Evolutionary conservation across 2,329 filamentous ascomycete genomes (phyloP), one percentile per base, ranked within the genome.

Genomic region (Didymella keratinophila): DNA sequence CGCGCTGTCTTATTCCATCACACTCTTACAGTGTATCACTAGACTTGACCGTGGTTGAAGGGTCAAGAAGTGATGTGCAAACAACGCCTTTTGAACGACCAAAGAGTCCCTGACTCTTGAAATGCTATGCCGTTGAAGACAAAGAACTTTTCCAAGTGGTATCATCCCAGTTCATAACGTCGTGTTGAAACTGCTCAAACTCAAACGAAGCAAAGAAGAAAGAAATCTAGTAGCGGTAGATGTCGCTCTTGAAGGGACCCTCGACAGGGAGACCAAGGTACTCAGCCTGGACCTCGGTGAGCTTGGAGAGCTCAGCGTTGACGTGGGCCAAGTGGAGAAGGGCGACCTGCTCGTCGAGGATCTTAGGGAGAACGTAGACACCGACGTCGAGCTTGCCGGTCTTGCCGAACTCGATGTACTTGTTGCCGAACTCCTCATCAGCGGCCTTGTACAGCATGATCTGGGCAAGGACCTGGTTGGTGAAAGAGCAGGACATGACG

Each of bases 401-500:
- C 86, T 93, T 92, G 83, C 91, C 92, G 80, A 97, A 99, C 84
- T 97, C 95, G 74, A 93, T 83, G 84, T 97, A 96, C 87, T 97
- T 97, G 83, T 91, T 84, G 82, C 89, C 87, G 80, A 96, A 99
- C 58, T 84, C 89, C 78, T 86, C 87, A 79, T 98, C 93, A 74
- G 89, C 86, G 75, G 88, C 89, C 90, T 98, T 98, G 91, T 83
- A 99, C 76, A 99, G 85, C 85, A 96, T 90, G 84, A 99, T 98
- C 86, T 99, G 95, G 71, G 95, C 95, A 80, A 99, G 92, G 75
- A 98, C 95, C 87, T 99, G 95, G 90, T 99, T 99, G 87, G 93
- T 96, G 90, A 99, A 99, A 67, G 94, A 98, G 90, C 95, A 99
- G 74, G 93, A 97, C 95, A 99, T 98, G 86, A 99, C 95, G 82